Evolutionary conservation across 768 basidiomycete genomes (phyloP), one percentile per base, ranked within the genome.

Genomic region (Mycena belliarum): DNA sequence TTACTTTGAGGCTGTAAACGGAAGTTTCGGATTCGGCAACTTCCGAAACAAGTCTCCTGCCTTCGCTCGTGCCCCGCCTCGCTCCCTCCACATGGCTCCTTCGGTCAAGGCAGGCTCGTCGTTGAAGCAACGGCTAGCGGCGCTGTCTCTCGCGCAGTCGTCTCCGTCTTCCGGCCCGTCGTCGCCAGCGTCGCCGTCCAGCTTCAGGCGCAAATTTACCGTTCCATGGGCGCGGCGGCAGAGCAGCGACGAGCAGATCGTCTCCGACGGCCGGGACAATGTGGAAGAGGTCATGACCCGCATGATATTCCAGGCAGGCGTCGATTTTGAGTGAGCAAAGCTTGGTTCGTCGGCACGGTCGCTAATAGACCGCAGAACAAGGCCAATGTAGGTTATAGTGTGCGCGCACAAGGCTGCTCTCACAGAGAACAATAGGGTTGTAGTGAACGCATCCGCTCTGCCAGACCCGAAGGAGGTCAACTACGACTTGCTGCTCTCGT

Each of bases 261-360:
- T 69, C 68, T 57, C 68, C 69, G 49, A 65, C 63, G 65, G 70
- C 58, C 65, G 67, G 43, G 79, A 83, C 42, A 75, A 73, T 58
- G 70, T 91, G 14, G 86, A 89, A 60, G 81, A 85, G 16, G 81
- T 88, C 26, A 81, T 94, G 76, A 68, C 74, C 37, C 84, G 77
- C 69, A 77, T 94, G 74, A 91, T 94, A 43, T 93, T 89, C 65
- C 92, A 93, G 69, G 93, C 93, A 42, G 93, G 93, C 2, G 88
- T 93, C 55, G 93, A 95, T 73, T 93, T 85, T 63, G 91, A 93
- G 93, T 95, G 65, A 68, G 88, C 20, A 29, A 11, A 33, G 40
- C 44, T 18, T 51, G 47, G 49, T 23, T 63, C 33, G 45, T 42
- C 24, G 51, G 46, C 40, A 12, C 18, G 40, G 42, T 32, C 37